Base-by-base conservation (phyloP, 1,284 basidiomycete species). In the Chalciporus piperatoides region DNA sequence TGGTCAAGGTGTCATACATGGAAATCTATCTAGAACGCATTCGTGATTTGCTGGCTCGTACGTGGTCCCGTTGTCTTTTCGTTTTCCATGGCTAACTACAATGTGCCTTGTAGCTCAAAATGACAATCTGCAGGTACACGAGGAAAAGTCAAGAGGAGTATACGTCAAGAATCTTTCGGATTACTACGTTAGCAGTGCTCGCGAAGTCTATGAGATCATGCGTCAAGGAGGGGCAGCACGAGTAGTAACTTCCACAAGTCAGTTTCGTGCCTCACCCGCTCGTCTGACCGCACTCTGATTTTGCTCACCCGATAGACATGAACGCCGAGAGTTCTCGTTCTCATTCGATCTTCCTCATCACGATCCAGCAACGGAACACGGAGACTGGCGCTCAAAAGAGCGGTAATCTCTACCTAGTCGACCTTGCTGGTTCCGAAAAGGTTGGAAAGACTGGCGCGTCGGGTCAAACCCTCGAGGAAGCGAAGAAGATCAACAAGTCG, bases 401-500 rank as follows among this genome's bases (percentile, higher is more conserved):
- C 5, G 97, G 97, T 39, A 97, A 97, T 64, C 76, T 99, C 11
- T 99, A 97, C 68, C 85, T 99, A 17, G 97, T 99, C 50, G 97
- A 99, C 79, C 76, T 99, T 58, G 97, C 97, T 51, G 97, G 97
- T 66, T 97, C 94, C 24, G 97, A 99, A 73, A 99, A 99, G 74
- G 95, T 98, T 46, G 96, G 96, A 52, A 99, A 99, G 79, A 99
- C 97, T 30, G 97, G 97, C 30, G 97, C 97, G 40, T 97, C 95
- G 10, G 97, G 97, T 2, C 97, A 99, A 70, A 99, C 97, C 28
- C 75, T 99, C 11, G 97, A 99, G 70, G 97, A 99, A 70, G 97
- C 97, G 11, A 99, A 99, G 81, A 99, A 99, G 80, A 99, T 99
- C 75, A 99, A 99, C 77, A 99, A 99, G 74, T 93, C 90, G 51